Evolutionary conservation across 148 eudicot genomes (phyloP), one percentile per base, ranked within the genome.

Genomic region (Chenopodium suecicum): DNA sequence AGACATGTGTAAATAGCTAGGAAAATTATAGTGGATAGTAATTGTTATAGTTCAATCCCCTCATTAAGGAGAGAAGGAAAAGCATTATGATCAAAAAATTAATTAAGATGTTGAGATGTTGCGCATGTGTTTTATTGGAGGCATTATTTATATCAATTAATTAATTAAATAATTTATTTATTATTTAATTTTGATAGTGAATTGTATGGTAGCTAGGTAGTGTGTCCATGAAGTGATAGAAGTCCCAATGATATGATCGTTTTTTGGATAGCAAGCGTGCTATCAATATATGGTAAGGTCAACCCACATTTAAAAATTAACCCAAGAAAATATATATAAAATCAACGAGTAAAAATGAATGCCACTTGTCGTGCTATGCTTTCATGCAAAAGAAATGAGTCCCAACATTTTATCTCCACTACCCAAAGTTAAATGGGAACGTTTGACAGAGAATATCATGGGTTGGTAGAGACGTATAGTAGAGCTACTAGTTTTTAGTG

Each of bases 231-330:
- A 0, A 16, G 22, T 56, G 62, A 56, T 16, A 14, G 70, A 66
- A 66, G 32, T 66, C 32, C 32, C 74, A 48, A 78, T 62, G 22
- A 41, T 19, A 56, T 14, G 16, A 12, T 12, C 7, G 19, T 34
- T 52, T 79, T 52, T 70, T 52, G 60, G 69, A 73, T n/a, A 81
- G 73, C 62, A 80, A 81, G 78, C 78, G 78, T 81, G 83, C 78
- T 34, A 74, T 64, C 19, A 9, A 25, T 41, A n/a, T 44, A 46
- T 20, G 31, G 56, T 23, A 14, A 81, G 41, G 83, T 74, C 79
- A 75, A 65, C 62, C 44, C 44, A 41, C 79, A 47, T 65, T 56
- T 3, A 13, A 31, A n/a, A 67, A 67, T 27, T 12, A 23, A 10
- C 17, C 32, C 0, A 17, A 60, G 37, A 8, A 62, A 12, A 25